A percentile compares a stretch with the other conserved stretches of the same genome.
Evolutionary conservation across 805 yeast species (phyloP).

Genomic region (Candida germanica): DNA sequence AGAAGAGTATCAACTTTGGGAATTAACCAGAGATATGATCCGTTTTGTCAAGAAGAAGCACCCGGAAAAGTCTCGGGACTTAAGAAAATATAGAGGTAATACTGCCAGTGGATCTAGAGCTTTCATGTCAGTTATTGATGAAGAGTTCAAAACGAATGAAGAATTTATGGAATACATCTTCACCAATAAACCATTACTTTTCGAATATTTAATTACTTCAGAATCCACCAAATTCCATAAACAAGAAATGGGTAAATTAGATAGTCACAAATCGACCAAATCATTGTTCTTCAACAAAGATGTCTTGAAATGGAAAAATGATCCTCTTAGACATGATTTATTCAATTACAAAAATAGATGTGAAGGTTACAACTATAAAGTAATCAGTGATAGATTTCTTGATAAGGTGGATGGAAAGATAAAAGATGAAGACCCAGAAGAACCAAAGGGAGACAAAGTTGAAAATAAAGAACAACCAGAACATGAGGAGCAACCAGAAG

Average conservation of each 20-base stretch:
- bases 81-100: conserved; percentile 11
- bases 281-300: conserved; percentile 13
- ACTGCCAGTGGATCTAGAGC: not conserved
- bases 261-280: conserved; percentile 19
- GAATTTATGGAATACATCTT: conserved; percentile 26
- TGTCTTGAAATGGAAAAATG: conserved; percentile 3
- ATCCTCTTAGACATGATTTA: conserved; percentile 20
- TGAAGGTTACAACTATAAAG: conserved; percentile 8
- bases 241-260: conserved; percentile 21
- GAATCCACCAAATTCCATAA: conserved; percentile 34
- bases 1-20: conserved; percentile 12
- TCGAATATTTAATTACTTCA: conserved; percentile 25
- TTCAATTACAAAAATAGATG: conserved; percentile 13
- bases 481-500: too few species aligned
- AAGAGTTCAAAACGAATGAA: conserved; percentile 14
- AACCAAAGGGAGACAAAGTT: too few species aligned
- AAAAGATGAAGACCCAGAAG: too few species aligned
- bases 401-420: too few species aligned
- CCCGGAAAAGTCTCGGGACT: conserved; percentile 7
- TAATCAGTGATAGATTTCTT: not conserved
- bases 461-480: too few species aligned
- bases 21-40: conserved; percentile 15
- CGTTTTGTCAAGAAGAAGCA: conserved; percentile 13
- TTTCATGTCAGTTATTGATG: conserved; percentile 3
- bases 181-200: conserved; percentile 24